Conservation (phyloP, 148 eudicot species). For the Rhododendron williamsianum region DNA sequence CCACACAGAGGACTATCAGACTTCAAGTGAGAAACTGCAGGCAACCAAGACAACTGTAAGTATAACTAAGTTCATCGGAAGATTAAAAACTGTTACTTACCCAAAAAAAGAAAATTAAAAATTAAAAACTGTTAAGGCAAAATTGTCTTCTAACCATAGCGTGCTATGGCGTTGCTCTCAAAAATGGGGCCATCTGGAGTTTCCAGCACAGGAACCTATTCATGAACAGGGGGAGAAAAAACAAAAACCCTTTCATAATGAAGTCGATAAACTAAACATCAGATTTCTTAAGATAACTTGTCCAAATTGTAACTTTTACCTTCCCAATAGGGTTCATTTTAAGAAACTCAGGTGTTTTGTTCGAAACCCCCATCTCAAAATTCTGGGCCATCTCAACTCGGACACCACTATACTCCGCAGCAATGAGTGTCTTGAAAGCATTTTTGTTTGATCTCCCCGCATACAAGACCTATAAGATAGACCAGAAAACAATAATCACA, state of each 20-base stretch:
- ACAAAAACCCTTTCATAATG: neutral
- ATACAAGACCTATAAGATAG: constrained; percentile 48
- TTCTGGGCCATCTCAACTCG: constrained; percentile 44
- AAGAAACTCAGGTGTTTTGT: constrained; percentile 64
- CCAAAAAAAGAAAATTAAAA: neutral
- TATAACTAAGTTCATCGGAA: neutral
- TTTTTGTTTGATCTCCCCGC: constrained; percentile 49
- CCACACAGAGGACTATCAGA: constrained; percentile 47
- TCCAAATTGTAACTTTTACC: constrained; percentile 21
- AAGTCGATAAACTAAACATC: neutral
- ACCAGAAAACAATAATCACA: neutral
- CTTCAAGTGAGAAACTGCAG: constrained; percentile 47
- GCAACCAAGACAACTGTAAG: constrained; percentile 9
- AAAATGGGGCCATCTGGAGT: constrained; percentile 62
- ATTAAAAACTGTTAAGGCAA: neutral
- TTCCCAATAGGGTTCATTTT: constrained; percentile 81
- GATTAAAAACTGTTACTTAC: neutral
- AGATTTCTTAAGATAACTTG: neutral
- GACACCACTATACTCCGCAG: constrained; percentile 60
- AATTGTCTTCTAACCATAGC: constrained; percentile 38
- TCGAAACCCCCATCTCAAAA: constrained; percentile 67
- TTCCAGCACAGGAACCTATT: constrained; percentile 60
- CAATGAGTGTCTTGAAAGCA: constrained; percentile 64
- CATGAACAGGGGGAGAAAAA: neutral
- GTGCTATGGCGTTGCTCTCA: constrained; percentile 72